Evolutionary conservation across 768 basidiomycete species (phyloP).

Genomic region (Auriculariales sp.): DNA sequence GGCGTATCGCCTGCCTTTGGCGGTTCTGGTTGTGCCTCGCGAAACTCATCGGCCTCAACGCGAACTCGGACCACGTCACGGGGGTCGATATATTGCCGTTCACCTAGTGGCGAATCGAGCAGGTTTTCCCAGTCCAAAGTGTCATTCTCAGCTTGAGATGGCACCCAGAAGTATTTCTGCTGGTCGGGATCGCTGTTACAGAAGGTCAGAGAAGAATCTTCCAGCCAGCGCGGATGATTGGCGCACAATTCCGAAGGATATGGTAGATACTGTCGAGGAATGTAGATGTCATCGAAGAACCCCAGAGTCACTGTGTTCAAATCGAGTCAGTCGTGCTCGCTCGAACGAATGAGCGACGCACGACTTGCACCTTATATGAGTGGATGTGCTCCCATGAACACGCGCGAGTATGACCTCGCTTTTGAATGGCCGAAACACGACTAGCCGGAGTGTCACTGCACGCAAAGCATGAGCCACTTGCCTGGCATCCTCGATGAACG

Average conservation of each 20-base stretch:
- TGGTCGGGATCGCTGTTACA: slow-evolving; percentile 58
- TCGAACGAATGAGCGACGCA: not conserved
- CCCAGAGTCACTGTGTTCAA: slow-evolving; percentile 53
- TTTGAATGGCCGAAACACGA: slow-evolving; percentile 81
- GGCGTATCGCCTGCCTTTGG: slow-evolving; percentile 61
- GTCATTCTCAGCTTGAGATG: slow-evolving; percentile 28
- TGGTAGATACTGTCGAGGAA: slow-evolving; percentile 68
- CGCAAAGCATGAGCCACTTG: not conserved
- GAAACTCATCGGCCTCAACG: slow-evolving; percentile 71
- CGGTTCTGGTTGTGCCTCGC: slow-evolving; percentile 76
- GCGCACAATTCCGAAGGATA: slow-evolving; percentile 67
- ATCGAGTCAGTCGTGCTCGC: not conserved
- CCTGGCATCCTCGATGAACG: too few relatives aligned
- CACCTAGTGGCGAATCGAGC: slow-evolving; percentile 48
- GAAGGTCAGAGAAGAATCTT: not conserved
- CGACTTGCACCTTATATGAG: slow-evolving; percentile 65
- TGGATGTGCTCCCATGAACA: slow-evolving; percentile 75
- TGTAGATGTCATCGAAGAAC: slow-evolving; percentile 90
- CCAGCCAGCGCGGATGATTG: not conserved
- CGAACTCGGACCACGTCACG: slow-evolving; percentile 64
- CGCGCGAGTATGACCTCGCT: slow-evolving; percentile 84
- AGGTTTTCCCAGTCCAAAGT: slow-evolving; percentile 39
- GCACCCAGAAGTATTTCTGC: slow-evolving; percentile 73
- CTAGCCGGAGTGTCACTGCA: slow-evolving; percentile 74
- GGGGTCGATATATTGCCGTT: slow-evolving; percentile 71